Evolutionary conservation across 495 filamentous ascomycete species (phyloP), one percentile per base, ranked within the genome.

Genomic region (Penicillium alfredii): DNA sequence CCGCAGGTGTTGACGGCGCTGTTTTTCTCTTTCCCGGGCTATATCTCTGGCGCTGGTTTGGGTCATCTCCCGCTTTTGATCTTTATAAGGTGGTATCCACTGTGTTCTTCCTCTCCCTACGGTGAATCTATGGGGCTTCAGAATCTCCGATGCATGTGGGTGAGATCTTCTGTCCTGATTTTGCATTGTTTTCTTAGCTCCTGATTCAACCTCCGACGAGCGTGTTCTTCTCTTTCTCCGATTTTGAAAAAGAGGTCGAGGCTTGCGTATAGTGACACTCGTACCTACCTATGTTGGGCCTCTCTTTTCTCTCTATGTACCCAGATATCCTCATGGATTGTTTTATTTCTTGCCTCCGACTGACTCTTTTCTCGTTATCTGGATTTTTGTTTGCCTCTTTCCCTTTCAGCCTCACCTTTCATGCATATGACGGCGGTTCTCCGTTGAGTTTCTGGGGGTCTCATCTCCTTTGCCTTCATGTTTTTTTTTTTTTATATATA

Each of bases 1-100:
- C 51, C 54, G 49, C 57, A 37, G 64, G 63, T 57, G 62, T 62
- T 53, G 34, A 44, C 24, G 60, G 58, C 46, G 52, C 53, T 45
- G 23, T 32, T 34, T 51, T 33, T 49, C 33, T 25, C 28, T 40
- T 44, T 40, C 46, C 24, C 30, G 42, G 45, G 51, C 41, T 39
- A 58, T 55, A 49, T 52, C 20, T 45, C 54, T 44, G 56, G 60
- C 58, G 58, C 53, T 55, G 45, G 47, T 22, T 53, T 54, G 48
- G 45, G 35, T 52, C 38, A 36, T 49, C 44, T 39, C 45, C 41
- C 49, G 23, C 23, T 34, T 43, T 25, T 32, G 45, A 33, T 48
- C 43, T 47, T 31, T 38, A 33, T 29, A 29, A 35, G 38, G 41
- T 35, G 40, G 30, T 39, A 36, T 26, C 22, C 23, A 25, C 31